phyloP scores from a whole-genome alignment of 2,329 filamentous ascomycete genomes.

The Monosporascus sp. region DNA sequence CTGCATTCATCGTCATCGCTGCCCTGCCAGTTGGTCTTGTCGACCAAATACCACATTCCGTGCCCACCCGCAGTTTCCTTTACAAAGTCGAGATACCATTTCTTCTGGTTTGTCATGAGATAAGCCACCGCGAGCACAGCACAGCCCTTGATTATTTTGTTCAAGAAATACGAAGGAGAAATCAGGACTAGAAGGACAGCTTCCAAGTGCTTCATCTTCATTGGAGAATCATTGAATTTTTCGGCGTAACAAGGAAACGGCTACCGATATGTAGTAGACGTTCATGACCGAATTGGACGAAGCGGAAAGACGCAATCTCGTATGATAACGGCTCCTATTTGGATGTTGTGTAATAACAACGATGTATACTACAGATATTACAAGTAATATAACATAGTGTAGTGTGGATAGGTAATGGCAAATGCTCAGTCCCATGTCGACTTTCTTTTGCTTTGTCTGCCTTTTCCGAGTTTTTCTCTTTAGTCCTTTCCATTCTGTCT shows the following conservation, averaged over 20 bases:
- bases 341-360: too few species aligned
- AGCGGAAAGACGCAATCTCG: neutral
- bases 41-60: neutral
- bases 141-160: conserved; percentile 12
- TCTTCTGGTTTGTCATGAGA: conserved; percentile 12
- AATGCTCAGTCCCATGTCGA: too few species aligned
- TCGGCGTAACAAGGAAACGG: neutral
- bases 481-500: too few species aligned
- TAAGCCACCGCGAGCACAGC: conserved; percentile 6
- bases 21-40: neutral
- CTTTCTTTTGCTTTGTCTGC: too few species aligned
- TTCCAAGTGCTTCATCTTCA: too few species aligned
- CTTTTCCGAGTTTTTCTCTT: too few species aligned
- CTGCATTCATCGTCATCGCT: neutral
- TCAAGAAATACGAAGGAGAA: too few species aligned
- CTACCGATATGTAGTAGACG: neutral
- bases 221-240: neutral
- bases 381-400: neutral
- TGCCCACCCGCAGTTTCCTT: conserved; percentile 6
- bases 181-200: too few species aligned
- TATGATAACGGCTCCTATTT: neutral
- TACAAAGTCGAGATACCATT: conserved; percentile 24
- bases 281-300: neutral
- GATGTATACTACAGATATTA: neutral
- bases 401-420: too few species aligned